Evolutionary conservation across 768 basidiomycete species (phyloP).

Genomic region (Hypholoma fasciculare): DNA sequence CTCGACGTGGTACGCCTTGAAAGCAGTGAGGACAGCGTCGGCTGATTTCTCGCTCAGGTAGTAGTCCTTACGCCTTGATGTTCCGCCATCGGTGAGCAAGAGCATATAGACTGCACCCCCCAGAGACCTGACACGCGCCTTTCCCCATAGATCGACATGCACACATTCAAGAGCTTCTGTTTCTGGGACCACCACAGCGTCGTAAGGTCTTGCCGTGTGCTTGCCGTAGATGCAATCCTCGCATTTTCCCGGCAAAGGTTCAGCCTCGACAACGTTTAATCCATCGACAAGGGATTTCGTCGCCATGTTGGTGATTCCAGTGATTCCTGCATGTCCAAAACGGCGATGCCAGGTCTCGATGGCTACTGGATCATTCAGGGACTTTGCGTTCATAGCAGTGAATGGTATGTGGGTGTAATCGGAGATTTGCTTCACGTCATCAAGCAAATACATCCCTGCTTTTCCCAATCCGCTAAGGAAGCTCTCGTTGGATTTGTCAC

Average conservation of each 20-base stretch:
- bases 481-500: neutral
- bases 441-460: neutral
- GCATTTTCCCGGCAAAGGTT: slow-evolving; percentile 13
- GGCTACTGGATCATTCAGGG: slow-evolving; percentile 7
- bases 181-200: slow-evolving; percentile 16
- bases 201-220: slow-evolving; percentile 19
- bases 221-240: slow-evolving; percentile 28
- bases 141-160: slow-evolving; percentile 28
- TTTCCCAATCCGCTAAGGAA: neutral
- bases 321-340: slow-evolving; percentile 21
- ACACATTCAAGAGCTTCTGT: slow-evolving; percentile 14
- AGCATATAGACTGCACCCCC: slow-evolving; percentile 24
- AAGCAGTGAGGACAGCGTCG: slow-evolving; percentile 5
- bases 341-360: slow-evolving; percentile 26
- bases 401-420: neutral
- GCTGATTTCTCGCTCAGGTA: slow-evolving; percentile 25
- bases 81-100: slow-evolving; percentile 19
- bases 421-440: neutral
- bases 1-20: neutral
- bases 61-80: slow-evolving; percentile 7
- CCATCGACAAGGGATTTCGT: slow-evolving; percentile 20
- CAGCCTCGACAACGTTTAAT: slow-evolving; percentile 9
- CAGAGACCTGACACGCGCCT: slow-evolving; percentile 8
- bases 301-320: slow-evolving; percentile 11
- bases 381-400: slow-evolving; percentile 1